Percentiles rank a stretch among this genome's conserved stretches.
Conservation (phyloP, 78 protist genomes). For the Dictyostelium purpureum region DNA sequence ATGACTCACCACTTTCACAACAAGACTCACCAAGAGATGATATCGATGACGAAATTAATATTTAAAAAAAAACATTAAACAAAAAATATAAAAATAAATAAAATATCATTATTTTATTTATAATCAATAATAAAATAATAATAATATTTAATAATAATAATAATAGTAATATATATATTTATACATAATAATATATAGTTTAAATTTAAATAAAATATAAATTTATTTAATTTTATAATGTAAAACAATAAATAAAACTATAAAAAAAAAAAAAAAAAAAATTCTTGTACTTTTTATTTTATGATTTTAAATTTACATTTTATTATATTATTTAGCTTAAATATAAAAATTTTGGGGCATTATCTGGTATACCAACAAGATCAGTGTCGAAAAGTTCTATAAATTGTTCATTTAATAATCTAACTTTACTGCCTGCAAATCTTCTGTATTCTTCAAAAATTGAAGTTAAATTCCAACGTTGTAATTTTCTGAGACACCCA, state of each 20-base stretch:
- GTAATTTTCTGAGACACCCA: slow-evolving; percentile 96
- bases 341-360: slow-evolving; percentile 68
- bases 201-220: too few relatives aligned
- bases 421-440: slow-evolving; percentile 87
- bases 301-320: not conserved
- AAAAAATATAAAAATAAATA: not conserved
- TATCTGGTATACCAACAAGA: slow-evolving; percentile 87
- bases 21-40: not conserved
- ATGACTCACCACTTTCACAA: slow-evolving; percentile 29
- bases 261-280: not conserved
- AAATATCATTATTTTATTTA: not conserved
- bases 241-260: not conserved
- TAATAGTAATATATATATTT: not conserved
- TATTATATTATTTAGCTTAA: not conserved
- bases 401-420: slow-evolving; percentile 95
- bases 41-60: not conserved
- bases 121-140: not conserved
- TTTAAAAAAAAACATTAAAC: not conserved
- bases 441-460: slow-evolving; percentile 95
- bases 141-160: not conserved
- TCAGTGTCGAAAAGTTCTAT: slow-evolving; percentile 98
- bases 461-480: slow-evolving; percentile 95
- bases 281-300: not conserved
- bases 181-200: too few relatives aligned
- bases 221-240: too few relatives aligned